A percentile compares a stretch with the other conserved stretches of the same genome.
Evolutionary conservation across 2,329 filamentous ascomycete species (phyloP).

Genomic region (Pochonia chlamydosporia): DNA sequence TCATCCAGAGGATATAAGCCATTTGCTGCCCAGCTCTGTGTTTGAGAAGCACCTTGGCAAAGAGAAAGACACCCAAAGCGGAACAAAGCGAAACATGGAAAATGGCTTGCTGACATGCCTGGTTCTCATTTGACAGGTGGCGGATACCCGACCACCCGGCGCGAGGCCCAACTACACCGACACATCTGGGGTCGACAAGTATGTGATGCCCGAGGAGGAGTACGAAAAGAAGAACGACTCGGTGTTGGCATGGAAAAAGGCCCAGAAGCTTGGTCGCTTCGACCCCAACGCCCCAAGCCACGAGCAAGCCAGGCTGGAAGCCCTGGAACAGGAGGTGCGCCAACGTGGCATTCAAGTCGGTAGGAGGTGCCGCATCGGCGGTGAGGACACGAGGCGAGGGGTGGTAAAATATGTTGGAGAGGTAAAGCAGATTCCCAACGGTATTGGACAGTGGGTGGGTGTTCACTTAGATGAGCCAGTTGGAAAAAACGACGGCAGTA

Average conservation of each 20-base stretch:
- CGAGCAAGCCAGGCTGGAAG: slow-evolving; percentile 65
- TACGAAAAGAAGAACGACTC: slow-evolving; percentile 85
- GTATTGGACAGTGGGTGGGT: slow-evolving; percentile 64
- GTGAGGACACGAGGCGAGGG: slow-evolving; percentile 64
- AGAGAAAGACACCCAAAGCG: not conserved
- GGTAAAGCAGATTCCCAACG: slow-evolving; percentile 66
- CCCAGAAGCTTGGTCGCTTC: slow-evolving; percentile 93
- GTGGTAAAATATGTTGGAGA: slow-evolving; percentile 66
- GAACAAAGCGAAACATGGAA: not conserved
- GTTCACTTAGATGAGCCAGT: slow-evolving; percentile 72
- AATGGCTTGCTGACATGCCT: slow-evolving; percentile 19
- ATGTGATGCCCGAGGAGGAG: slow-evolving; percentile 76
- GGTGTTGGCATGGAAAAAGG: slow-evolving; percentile 91
- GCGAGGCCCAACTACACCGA: slow-evolving; percentile 77
- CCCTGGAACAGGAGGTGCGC: slow-evolving; percentile 63
- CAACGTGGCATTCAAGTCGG: slow-evolving; percentile 61
- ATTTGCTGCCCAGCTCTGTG: not conserved
- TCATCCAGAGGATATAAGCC: not conserved
- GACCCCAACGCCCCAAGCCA: slow-evolving; percentile 75
- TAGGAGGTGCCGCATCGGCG: slow-evolving; percentile 58
- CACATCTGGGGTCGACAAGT: slow-evolving; percentile 78
- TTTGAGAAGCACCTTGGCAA: not conserved
- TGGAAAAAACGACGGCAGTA: slow-evolving; percentile 76
- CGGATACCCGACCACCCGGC: slow-evolving; percentile 70
- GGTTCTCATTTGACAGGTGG: slow-evolving; percentile 49